Conservation (phyloP, 306 rosid genomes). For the Vigna trinervia region DNA sequence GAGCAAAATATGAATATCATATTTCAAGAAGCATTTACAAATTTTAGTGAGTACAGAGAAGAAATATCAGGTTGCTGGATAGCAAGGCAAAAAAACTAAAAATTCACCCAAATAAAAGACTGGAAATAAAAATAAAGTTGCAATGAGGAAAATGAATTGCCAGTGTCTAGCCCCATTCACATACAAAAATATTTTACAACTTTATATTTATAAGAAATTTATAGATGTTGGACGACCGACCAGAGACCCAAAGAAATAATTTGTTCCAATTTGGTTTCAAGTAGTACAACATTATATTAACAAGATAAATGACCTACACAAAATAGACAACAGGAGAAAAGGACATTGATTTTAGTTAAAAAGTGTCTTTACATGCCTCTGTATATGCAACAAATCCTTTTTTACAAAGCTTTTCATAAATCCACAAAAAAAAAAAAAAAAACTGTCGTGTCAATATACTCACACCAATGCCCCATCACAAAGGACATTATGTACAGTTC, state of each 20-base stretch:
- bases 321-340: background rate
- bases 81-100: background rate
- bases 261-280: background rate
- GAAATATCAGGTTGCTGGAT: background rate
- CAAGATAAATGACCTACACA: too few relatives aligned
- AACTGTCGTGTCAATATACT: background rate
- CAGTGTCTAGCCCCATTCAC: background rate
- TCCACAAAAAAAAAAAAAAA: background rate
- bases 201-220: background rate
- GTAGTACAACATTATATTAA: background rate
- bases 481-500: background rate
- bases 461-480: background rate
- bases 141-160: background rate
- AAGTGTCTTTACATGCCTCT: background rate
- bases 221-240: constrained; percentile 9
- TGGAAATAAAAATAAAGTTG: background rate
- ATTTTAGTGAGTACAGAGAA: background rate
- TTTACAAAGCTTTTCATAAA: background rate
- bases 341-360: background rate
- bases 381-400: background rate
- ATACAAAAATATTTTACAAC: constrained; percentile 24
- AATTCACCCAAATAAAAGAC: background rate
- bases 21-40: constrained; percentile 10
- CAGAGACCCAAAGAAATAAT: background rate
- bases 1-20: constrained; percentile 15